Conservation (phyloP, 768 basidiomycete genomes). For the Trametes coccinea region DNA sequence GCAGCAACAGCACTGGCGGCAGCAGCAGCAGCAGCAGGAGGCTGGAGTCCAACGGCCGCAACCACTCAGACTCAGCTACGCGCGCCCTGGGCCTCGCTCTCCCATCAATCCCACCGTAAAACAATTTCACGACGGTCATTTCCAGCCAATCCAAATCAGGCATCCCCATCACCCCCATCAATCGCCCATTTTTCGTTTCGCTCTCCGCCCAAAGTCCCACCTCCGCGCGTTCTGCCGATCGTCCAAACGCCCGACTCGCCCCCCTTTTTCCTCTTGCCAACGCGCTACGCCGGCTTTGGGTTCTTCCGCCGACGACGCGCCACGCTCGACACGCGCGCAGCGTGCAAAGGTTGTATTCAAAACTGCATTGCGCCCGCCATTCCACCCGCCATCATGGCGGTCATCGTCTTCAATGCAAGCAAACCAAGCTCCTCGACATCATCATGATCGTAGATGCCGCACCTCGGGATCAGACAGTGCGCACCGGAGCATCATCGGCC, state of each 20-base stretch:
- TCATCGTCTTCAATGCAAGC: neutral
- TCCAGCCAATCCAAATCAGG: conserved; percentile 4
- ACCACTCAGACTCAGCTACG: no score
- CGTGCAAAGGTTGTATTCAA: no score
- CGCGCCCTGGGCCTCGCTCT: neutral
- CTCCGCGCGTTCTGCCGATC: conserved; percentile 17
- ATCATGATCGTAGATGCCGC: neutral
- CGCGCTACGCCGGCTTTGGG: no score
- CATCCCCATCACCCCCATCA: conserved; percentile 8
- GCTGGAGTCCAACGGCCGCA: neutral
- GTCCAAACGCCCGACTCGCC: no score
- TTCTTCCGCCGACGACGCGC: no score
- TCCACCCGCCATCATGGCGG: neutral
- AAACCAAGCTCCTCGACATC: neutral
- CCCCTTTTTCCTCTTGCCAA: no score
- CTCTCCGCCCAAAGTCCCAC: conserved; percentile 7
- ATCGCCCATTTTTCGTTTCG: conserved; percentile 1
- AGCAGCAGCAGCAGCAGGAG: no score
- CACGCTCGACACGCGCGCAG: neutral
- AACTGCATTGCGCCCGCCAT: neutral
- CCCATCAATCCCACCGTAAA: conserved; percentile 10
- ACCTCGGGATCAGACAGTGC: neutral
- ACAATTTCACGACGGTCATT: conserved; percentile 17
- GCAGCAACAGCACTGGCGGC: no score
- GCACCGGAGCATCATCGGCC: conserved; percentile 12